phyloP scores from a whole-genome alignment of 2,329 filamentous ascomycete genomes.

The Microascus cirrosus region DNA sequence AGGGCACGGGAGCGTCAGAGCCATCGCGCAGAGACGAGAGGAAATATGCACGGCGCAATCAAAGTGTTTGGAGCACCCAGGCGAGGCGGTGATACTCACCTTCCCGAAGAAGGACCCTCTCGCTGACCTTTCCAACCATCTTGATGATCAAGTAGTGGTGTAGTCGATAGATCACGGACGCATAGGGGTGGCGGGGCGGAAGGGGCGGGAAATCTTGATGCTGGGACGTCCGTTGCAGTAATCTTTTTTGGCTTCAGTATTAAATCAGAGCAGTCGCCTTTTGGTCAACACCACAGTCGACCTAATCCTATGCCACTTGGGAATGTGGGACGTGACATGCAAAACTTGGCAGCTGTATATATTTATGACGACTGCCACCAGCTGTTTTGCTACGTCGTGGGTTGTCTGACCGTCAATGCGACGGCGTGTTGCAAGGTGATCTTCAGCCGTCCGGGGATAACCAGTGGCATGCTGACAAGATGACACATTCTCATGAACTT shows the following conservation, averaged over 20 bases:
- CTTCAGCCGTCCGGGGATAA: no score
- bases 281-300: neutral
- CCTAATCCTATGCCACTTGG: neutral
- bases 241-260: neutral
- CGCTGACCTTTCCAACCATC: constrained; percentile 56
- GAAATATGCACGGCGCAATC: neutral
- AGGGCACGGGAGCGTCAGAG: constrained; percentile 10
- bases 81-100: constrained; percentile 26
- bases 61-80: neutral
- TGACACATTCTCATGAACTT: no score
- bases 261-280: neutral
- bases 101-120: constrained; percentile 52
- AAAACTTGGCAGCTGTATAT: neutral
- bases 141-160: constrained; percentile 8
- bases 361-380: neutral
- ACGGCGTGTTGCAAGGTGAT: no score
- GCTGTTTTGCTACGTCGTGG: neutral
- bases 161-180: neutral
- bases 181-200: neutral
- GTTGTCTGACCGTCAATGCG: neutral
- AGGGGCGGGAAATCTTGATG: neutral
- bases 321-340: neutral
- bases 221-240: neutral
- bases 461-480: no score
- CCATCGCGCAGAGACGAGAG: neutral